Percentiles rank a stretch among this genome's conserved stretches.
Conservation (phyloP, 1,284 basidiomycete species). For the Phellopilus nigrolimitatus region DNA sequence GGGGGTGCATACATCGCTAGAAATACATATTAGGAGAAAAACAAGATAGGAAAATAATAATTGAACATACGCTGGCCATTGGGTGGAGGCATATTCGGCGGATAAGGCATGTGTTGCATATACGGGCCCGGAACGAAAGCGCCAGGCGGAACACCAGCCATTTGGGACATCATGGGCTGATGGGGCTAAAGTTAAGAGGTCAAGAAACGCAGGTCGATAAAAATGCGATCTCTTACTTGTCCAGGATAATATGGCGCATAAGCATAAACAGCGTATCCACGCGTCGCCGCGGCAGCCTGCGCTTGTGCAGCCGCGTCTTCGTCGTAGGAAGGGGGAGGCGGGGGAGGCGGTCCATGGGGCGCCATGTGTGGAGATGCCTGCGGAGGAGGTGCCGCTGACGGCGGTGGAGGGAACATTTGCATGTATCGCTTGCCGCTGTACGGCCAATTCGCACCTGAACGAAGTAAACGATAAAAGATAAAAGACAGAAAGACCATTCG, state of each 20-base stretch:
- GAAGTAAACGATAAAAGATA: constrained; percentile 2
- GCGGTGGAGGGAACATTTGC: constrained; percentile 62
- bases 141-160: constrained; percentile 71
- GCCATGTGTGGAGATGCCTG: constrained; percentile 63
- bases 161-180: constrained; percentile 76
- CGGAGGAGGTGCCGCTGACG: constrained; percentile 40
- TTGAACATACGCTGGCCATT: constrained; percentile 46
- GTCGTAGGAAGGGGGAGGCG: constrained; percentile 69
- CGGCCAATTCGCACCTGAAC: constrained; percentile 73
- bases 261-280: constrained; percentile 58
- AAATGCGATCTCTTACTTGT: constrained; percentile 39
- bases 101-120: constrained; percentile 80
- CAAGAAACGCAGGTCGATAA: constrained; percentile 1
- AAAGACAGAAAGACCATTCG: constrained; percentile 9
- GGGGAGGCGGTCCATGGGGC: constrained; percentile 59
- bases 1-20: constrained; percentile 76
- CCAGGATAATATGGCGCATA: constrained; percentile 74
- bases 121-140: constrained; percentile 71
- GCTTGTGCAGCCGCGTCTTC: constrained; percentile 62
- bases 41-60: neutral
- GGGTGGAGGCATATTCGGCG: constrained; percentile 65
- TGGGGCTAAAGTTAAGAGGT: constrained; percentile 19
- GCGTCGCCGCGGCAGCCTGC: constrained; percentile 35
- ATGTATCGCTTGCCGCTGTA: constrained; percentile 85
- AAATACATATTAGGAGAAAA: constrained; percentile 4